Base-by-base conservation (phyloP, 2,329 filamentous ascomycete genomes). In the Tothia fuscella region DNA sequence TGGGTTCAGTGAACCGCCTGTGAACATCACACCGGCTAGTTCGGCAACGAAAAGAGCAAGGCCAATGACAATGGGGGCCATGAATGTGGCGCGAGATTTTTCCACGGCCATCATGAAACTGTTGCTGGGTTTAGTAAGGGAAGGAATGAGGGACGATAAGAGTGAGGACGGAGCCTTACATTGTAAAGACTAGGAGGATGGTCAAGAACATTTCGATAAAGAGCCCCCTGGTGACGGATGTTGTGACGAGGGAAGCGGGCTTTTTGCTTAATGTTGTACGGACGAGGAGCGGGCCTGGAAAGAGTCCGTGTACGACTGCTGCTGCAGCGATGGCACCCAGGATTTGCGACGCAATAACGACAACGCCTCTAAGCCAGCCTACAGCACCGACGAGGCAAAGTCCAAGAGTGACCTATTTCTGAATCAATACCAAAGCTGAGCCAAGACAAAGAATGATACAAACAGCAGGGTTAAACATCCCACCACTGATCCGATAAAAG, bases 131-230 rank as follows among this genome's bases (percentile, higher is more conserved):
- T 13, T 13, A 10, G 17, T 20, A 37, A 20, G 19, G 19, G 17
- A 13, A 42, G 10, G 31, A 16, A 9, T 10, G 20, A 9, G 21
- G 32, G 22, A 38, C 21, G 7, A 32, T 20, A 38, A 17, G 14
- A 13, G 13, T 25, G 5, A 7, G 10, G 12, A n/a, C 9, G n/a
- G 14, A 44, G n/a, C n/a, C 42, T 33, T 30, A 45, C 43, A 71
- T 70, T 38, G 63, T 63, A 48, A 71, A 67, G 46, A 70, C 59
- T 14, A 71, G 58, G 49, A 63, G 52, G n/a, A 63, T 60, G 2
- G 67, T 71, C 29, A 69, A 53, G 42, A 71, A 64, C 63, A 68
- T 67, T 47, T 70, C 67, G 41, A 70, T 68, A 50, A 60, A 70
- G 3, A 71, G 49, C 10, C 66, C 67, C 26, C 61, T 62, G 19